Conservation (phyloP, 2,329 filamentous ascomycete genomes). For the Zymoseptoria ardabiliae region DNA sequence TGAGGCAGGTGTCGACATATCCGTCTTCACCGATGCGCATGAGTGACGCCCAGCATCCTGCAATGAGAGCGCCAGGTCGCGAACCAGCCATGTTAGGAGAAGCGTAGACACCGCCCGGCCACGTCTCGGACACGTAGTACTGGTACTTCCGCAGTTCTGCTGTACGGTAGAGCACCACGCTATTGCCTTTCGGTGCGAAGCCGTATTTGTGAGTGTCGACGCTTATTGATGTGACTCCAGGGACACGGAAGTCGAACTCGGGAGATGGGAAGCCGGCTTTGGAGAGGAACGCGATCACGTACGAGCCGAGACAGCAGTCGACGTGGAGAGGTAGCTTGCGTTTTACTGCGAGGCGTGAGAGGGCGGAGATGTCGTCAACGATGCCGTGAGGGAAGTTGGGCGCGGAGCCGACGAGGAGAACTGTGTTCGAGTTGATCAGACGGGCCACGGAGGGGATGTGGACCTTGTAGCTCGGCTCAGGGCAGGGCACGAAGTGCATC, state of each 20-base stretch:
- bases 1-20: constrained; percentile 77
- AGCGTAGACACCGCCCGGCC: constrained; percentile 93
- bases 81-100: constrained; percentile 88
- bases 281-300: constrained; percentile 84
- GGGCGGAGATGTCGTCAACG: constrained; percentile 82
- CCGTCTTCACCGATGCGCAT: constrained; percentile 82
- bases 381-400: constrained; percentile 98
- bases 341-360: constrained; percentile 74
- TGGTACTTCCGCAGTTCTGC: constrained; percentile 74
- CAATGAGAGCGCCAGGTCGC: constrained; percentile 86
- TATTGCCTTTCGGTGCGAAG: constrained; percentile 96
- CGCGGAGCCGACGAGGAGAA: constrained; percentile 86
- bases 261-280: constrained; percentile 87
- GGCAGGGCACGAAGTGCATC: constrained; percentile 78
- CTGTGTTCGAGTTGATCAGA: constrained; percentile 87
- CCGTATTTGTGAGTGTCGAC: constrained; percentile 99
- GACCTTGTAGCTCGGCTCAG: constrained; percentile 77
- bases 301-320: constrained; percentile 94
- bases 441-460: constrained; percentile 69
- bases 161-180: constrained; percentile 81
- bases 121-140: constrained; percentile 93
- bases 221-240: constrained; percentile 89
- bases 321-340: constrained; percentile 85
- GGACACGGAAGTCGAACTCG: constrained; percentile 87
- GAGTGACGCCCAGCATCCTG: constrained; percentile 88